Base-by-base conservation (phyloP, 2,329 filamentous ascomycete species). In the Fusarium palustre region DNA sequence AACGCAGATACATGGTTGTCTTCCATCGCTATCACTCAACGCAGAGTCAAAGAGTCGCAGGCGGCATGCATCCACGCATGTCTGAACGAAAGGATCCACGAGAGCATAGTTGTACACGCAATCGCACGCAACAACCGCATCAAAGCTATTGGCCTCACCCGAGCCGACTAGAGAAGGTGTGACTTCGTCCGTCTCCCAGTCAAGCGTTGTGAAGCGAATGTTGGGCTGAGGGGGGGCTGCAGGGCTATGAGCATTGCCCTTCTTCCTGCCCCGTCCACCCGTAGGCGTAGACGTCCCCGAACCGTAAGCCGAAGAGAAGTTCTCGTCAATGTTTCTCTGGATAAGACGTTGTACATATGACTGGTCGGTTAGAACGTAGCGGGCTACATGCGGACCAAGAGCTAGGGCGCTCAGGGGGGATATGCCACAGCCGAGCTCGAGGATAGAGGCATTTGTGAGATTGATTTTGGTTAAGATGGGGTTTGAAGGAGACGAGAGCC, bases 81-180 rank as follows among this genome's bases (percentile, higher is more conserved):
- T 92, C 73, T 90, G 87, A n/a, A 96, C 92, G 49, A 98, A 87
- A 0, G 94, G 93, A 43, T 87, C 82, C 25, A 98, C 88, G 5
- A 98, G 86, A 4, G 91, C 88, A 70, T 97, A 92, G 79, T 98
- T 99, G 83, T 97, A 99, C 71, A 99, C 91, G 79, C 94, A 97
- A 79, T 99, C 96, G 76, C 93, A 97, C 6, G 94, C 93, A 36
- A 98, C 78, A 13, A 98, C 83, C 16, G 89, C 80, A 74, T 97
- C 91, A 70, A 96, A 91, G 59, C 86, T 85, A 74, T 72, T 76
- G 45, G 66, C 74, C 38, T 55, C 67, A 18, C 70, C 64, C 16
- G 77, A 76, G 13, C 80, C 77, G 2, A 81, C 81, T 31, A 87
- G 77, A 4, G 73, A 72, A 12, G 76, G 68, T 25, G 81, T 86